phyloP scores from a whole-genome alignment of 805 yeast species.

The Blastobotrys mokoenaii region DNA sequence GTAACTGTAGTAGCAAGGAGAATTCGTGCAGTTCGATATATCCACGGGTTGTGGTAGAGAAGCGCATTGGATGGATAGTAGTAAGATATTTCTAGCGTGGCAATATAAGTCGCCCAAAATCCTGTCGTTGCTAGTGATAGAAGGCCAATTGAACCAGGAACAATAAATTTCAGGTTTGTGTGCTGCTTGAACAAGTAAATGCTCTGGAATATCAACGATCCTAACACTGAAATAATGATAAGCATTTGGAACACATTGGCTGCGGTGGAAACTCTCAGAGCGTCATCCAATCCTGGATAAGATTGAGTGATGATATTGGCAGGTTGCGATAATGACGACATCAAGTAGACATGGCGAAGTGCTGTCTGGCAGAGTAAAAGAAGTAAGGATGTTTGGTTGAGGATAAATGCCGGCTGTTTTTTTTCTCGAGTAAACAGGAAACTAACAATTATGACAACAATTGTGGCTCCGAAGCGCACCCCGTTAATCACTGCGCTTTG shows the following conservation, averaged over 20 bases:
- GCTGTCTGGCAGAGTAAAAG: constrained; percentile 52
- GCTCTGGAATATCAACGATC: constrained; percentile 64
- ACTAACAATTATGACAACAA: constrained; percentile 36
- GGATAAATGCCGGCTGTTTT: constrained; percentile 61
- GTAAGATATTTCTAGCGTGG: constrained; percentile 33
- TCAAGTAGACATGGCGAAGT: constrained; percentile 46
- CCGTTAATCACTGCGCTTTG: constrained; percentile 41
- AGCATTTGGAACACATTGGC: constrained; percentile 53
- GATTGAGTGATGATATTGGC: constrained; percentile 42
- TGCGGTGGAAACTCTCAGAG: constrained; percentile 47
- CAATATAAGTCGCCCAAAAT: constrained; percentile 47
- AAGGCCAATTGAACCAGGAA: no score
- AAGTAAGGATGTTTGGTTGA: constrained; percentile 56
- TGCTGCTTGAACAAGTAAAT: constrained; percentile 48
- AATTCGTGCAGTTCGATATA: constrained; percentile 30
- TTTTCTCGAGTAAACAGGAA: constrained; percentile 43
- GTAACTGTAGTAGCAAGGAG: constrained; percentile 63
- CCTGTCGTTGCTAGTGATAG: no score
- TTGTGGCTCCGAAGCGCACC: constrained; percentile 49
- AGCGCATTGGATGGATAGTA: constrained; percentile 40
- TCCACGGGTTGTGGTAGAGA: constrained; percentile 33
- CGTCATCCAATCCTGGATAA: constrained; percentile 32
- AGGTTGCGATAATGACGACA: constrained; percentile 44
- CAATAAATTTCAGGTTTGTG: no score
- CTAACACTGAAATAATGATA: constrained; percentile 52